phyloP scores from a whole-genome alignment of 805 yeast species.

The Candida palmyrensis region DNA sequence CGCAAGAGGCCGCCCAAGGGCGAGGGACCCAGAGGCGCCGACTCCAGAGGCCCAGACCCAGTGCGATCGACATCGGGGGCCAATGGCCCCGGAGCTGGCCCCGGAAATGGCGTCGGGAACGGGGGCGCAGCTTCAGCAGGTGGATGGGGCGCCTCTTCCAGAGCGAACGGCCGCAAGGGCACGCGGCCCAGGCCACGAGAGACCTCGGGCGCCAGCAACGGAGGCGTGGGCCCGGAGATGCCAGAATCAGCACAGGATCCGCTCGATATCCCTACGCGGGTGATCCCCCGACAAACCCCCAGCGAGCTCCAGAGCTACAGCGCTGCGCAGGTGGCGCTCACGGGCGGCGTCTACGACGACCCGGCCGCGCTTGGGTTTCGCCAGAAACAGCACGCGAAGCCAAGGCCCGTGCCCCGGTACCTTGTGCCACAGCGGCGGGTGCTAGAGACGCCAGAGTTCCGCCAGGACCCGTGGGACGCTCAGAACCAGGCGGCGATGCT shows the following conservation, averaged over 20 bases:
- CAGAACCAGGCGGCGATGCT: constrained; percentile 64
- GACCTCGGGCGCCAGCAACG: too few relatives aligned
- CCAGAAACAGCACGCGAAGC: constrained; percentile 6
- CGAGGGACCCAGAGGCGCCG: background rate
- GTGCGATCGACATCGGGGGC: background rate
- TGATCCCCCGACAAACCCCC: constrained; percentile 16
- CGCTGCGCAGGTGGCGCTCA: constrained; percentile 13
- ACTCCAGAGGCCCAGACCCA: background rate
- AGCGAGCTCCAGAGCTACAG: constrained; percentile 15
- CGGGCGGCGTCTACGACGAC: constrained; percentile 26
- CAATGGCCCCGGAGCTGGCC: too few relatives aligned
- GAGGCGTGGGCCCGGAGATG: too few relatives aligned
- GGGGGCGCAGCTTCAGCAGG: too few relatives aligned
- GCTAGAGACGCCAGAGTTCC: constrained; percentile 26
- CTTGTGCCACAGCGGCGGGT: constrained; percentile 31
- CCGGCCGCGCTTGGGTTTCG: constrained; percentile 28
- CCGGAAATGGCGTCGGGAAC: too few relatives aligned
- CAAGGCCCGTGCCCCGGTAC: constrained; percentile 31
- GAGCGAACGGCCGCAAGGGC: too few relatives aligned
- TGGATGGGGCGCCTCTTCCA: too few relatives aligned
- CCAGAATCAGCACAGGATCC: too few relatives aligned
- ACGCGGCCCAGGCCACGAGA: too few relatives aligned
- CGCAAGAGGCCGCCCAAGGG: background rate
- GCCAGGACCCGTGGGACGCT: constrained; percentile 61
- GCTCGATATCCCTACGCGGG: constrained; percentile 13